Evolutionary conservation across 495 filamentous ascomycete species (phyloP).

Genomic region (Penicillium pulvis): DNA sequence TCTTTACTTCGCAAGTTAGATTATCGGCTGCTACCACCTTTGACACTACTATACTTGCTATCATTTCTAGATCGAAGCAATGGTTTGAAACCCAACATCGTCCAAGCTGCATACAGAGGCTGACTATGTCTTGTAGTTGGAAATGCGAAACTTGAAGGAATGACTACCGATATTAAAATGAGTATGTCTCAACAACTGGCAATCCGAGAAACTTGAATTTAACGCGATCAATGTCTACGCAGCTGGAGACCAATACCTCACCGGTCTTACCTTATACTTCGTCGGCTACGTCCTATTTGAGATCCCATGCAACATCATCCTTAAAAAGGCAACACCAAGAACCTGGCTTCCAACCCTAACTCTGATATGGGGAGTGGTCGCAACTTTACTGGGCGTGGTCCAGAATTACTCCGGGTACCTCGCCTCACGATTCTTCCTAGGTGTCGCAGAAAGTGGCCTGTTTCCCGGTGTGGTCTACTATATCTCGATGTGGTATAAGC

Average conservation of each 20-base stretch:
- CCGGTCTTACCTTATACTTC: slow-evolving; percentile 73
- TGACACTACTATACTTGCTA: slow-evolving; percentile 69
- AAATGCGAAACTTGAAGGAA: slow-evolving; percentile 62
- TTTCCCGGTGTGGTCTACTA: slow-evolving; percentile 81
- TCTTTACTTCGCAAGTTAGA: slow-evolving; percentile 68
- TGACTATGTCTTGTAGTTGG: slow-evolving; percentile 41
- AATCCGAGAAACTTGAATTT: neutral
- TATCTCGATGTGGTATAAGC: slow-evolving; percentile 83
- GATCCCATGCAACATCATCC: slow-evolving; percentile 71
- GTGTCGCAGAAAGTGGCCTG: slow-evolving; percentile 54
- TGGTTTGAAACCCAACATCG: slow-evolving; percentile 40
- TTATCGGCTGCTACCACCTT: slow-evolving; percentile 60
- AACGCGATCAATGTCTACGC: slow-evolving; percentile 5
- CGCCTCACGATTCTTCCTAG: slow-evolving; percentile 52
- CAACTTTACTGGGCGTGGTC: slow-evolving; percentile 69
- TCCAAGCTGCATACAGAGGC: slow-evolving; percentile 7
- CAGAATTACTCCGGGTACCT: slow-evolving; percentile 67
- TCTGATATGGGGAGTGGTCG: slow-evolving; percentile 63
- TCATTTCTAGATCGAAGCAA: slow-evolving; percentile 79
- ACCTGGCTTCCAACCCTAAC: slow-evolving; percentile 61
- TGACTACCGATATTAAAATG: slow-evolving; percentile 65
- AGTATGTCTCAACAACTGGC: slow-evolving; percentile 28
- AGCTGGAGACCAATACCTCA: slow-evolving; percentile 71
- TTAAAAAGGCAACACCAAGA: slow-evolving; percentile 70
- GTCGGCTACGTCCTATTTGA: slow-evolving; percentile 74